A percentile compares a stretch with the other conserved stretches of the same genome.
Evolutionary conservation across 2,329 filamentous ascomycete species (phyloP).

Genomic region (Zelopaecilomyces penicillatus): DNA sequence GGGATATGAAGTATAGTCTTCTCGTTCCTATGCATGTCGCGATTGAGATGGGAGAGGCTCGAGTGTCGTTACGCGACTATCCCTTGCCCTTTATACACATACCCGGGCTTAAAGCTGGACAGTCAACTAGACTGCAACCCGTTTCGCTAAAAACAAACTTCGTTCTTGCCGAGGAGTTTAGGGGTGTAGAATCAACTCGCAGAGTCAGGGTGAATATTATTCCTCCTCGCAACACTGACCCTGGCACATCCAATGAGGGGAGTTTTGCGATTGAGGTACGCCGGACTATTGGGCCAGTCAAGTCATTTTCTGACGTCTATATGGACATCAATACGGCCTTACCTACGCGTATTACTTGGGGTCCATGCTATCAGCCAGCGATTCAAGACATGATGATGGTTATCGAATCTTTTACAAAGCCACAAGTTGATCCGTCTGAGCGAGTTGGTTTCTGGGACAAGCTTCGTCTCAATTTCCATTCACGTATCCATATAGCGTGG

Average conservation of each 20-base stretch:
- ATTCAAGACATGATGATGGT: conserved; percentile 99
- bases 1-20: conserved; percentile 81
- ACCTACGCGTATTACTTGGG: conserved; percentile 93
- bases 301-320: conserved; percentile 88
- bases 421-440: conserved; percentile 87
- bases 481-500: conserved; percentile 81
- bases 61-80: conserved; percentile 83
- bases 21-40: conserved; percentile 85
- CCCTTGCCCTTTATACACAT: conserved; percentile 88
- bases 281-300: conserved; percentile 87
- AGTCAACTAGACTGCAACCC: conserved; percentile 71
- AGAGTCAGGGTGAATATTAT: conserved; percentile 78
- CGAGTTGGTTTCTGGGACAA: conserved; percentile 98
- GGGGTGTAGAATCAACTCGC: conserved; percentile 70
- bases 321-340: conserved; percentile 89
- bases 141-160: conserved; percentile 84
- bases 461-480: conserved; percentile 89
- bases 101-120: conserved; percentile 68
- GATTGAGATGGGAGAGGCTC: conserved; percentile 82
- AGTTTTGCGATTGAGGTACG: conserved; percentile 80
- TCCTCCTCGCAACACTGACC: conserved; percentile 54
- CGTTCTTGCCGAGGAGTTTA: conserved; percentile 89
- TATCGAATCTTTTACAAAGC: conserved; percentile 94
- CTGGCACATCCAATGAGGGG: conserved; percentile 45
- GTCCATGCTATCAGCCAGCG: conserved; percentile 92